A percentile compares a stretch with the other conserved stretches of the same genome.
These are phyloP conservation scores for Macaranga tanarius DNA, from an alignment of 441 rosid species.

Conservation along the genomic window DNA sequence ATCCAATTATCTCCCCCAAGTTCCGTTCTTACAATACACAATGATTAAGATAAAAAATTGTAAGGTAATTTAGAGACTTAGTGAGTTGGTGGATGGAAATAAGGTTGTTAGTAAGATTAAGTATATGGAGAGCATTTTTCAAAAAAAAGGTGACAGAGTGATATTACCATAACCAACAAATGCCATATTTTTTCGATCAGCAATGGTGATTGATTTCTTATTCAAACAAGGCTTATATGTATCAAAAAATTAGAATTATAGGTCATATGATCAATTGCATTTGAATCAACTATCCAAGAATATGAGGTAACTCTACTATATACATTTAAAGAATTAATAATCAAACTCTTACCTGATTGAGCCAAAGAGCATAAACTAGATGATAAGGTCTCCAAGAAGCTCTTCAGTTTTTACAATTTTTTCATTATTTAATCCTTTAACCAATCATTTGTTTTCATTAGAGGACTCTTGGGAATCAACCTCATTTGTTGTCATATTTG, in stretches of 20 bases:
- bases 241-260: background rate
- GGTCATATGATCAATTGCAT: background rate
- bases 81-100: background rate
- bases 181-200: background rate
- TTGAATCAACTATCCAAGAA: background rate
- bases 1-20: no score
- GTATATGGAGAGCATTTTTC: background rate
- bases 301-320: background rate
- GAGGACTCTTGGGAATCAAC: background rate
- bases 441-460: background rate
- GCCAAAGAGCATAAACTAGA: background rate
- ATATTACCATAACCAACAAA: background rate
- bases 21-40: no score
- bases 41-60: no score
- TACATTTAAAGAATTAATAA: background rate
- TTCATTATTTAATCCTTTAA: background rate
- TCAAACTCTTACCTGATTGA: background rate
- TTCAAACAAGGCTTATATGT: background rate
- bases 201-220: background rate
- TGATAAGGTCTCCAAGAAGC: background rate
- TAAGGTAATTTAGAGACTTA: background rate
- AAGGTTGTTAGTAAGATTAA: background rate
- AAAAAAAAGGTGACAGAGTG: background rate
- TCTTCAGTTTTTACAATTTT: background rate
- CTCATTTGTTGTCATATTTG: background rate